Evolutionary conservation across 202 grass and related monocot genomes (phyloP).

Genomic region (Elaeis oleifera): DNA sequence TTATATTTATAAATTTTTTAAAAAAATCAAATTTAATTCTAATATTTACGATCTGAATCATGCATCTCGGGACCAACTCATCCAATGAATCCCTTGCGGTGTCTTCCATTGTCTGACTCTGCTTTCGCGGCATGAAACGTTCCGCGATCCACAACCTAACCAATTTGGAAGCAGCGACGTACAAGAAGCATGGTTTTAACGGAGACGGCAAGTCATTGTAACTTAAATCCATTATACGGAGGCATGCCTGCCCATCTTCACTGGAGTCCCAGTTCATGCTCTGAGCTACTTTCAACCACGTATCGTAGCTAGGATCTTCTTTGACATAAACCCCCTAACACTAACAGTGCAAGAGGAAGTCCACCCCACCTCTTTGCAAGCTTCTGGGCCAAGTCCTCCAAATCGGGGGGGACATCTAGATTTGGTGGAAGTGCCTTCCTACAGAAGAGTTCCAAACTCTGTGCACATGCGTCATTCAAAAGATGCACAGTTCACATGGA

Average conservation of each 20-base stretch:
- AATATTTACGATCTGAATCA: background rate
- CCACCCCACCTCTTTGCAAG: slow-evolving; percentile 4
- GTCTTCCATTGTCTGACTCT: background rate
- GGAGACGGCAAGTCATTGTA: slow-evolving; percentile 4
- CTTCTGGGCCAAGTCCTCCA: no score
- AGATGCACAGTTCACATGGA: background rate
- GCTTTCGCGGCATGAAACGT: background rate
- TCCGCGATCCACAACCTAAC: slow-evolving; percentile 13
- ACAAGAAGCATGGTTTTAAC: slow-evolving; percentile 11
- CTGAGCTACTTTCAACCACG: background rate
- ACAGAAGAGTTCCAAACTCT: background rate
- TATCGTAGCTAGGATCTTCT: background rate
- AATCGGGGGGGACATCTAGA: no score
- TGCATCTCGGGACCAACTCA: slow-evolving; percentile 1
- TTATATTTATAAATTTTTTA: no score
- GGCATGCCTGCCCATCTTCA: background rate
- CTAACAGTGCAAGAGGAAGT: slow-evolving; percentile 1
- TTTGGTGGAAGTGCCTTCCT: no score
- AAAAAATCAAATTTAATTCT: no score
- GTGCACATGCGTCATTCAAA: background rate
- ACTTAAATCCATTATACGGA: background rate
- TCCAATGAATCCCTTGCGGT: slow-evolving; percentile 4
- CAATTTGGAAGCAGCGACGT: background rate
- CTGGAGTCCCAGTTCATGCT: slow-evolving; percentile 1
- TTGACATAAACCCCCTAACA: slow-evolving; percentile 10